These are phyloP conservation scores for Candolleomyces eurysporus DNA, from an alignment of 768 basidiomycete genomes.

Conservation along the genomic window DNA sequence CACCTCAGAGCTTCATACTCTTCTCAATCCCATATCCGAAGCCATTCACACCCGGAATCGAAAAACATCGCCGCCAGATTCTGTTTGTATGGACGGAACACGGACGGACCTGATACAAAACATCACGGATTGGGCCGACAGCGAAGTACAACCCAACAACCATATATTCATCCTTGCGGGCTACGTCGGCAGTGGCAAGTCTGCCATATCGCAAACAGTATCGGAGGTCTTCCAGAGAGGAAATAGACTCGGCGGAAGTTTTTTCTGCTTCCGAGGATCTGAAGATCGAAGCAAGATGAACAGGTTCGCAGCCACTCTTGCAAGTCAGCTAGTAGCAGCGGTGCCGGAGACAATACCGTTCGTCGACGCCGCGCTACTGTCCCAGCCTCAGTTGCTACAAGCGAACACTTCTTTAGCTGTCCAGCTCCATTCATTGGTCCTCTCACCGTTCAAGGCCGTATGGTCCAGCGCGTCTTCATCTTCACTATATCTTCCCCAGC, in stretches of 20 bases:
- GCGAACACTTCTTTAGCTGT: background rate
- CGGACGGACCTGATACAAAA: background rate
- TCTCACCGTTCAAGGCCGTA: conserved; percentile 1
- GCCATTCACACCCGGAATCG: background rate
- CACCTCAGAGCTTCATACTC: too few relatives aligned
- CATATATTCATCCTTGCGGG: conserved; percentile 15
- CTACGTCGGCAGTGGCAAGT: conserved; percentile 18
- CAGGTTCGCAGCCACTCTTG: conserved; percentile 10
- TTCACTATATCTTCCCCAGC: background rate
- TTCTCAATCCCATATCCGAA: background rate
- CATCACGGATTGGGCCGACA: background rate
- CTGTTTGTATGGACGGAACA: background rate
- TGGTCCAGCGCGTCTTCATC: background rate
- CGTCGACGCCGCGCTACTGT: background rate
- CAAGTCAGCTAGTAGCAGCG: conserved; percentile 9
- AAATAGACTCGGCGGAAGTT: conserved; percentile 7
- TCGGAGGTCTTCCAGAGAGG: conserved; percentile 5
- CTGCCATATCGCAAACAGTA: conserved; percentile 14
- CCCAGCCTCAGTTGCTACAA: background rate
- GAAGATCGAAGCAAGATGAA: conserved; percentile 2
- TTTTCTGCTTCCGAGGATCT: conserved; percentile 13
- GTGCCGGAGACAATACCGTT: background rate
- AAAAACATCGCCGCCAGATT: background rate
- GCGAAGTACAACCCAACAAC: background rate
- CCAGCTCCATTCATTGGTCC: conserved; percentile 11